phyloP scores from a whole-genome alignment of 208 protist genomes.

The Leishmania guyanensis region DNA sequence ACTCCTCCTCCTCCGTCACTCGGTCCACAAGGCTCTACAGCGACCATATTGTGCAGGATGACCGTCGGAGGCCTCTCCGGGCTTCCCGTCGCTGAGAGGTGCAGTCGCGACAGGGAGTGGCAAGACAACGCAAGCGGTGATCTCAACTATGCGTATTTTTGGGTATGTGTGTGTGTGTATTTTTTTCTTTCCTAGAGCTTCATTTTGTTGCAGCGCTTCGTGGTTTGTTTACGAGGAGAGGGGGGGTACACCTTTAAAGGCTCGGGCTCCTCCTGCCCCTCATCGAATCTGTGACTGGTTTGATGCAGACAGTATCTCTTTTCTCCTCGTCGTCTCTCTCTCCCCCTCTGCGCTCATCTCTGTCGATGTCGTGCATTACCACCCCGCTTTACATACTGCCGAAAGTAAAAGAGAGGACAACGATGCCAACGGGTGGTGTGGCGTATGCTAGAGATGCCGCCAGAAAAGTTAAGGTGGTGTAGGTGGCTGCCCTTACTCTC shows the following conservation, averaged over 20 bases:
- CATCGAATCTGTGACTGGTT: not conserved
- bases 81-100: not conserved
- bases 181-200: not conserved
- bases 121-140: not conserved
- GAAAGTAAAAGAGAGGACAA: not conserved
- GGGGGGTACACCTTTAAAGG: not conserved
- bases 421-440: not conserved
- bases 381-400: not conserved
- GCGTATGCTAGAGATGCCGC: not conserved
- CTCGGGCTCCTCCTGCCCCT: not conserved
- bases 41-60: not conserved
- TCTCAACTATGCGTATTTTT: too few species aligned
- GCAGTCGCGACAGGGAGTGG: not conserved
- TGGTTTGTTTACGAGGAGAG: not conserved
- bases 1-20: not conserved
- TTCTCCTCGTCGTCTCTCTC: not conserved
- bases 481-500: not conserved
- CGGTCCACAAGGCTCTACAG: not conserved
- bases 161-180: too few species aligned
- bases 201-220: not conserved
- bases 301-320: not conserved
- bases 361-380: not conserved
- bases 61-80: too few species aligned
- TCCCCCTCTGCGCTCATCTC: not conserved
- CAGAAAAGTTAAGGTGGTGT: not conserved